Percentiles rank a stretch among this genome's conserved stretches.
Evolutionary conservation across 208 protist species (phyloP).

Genomic region (Crithidia acanthocephali): DNA sequence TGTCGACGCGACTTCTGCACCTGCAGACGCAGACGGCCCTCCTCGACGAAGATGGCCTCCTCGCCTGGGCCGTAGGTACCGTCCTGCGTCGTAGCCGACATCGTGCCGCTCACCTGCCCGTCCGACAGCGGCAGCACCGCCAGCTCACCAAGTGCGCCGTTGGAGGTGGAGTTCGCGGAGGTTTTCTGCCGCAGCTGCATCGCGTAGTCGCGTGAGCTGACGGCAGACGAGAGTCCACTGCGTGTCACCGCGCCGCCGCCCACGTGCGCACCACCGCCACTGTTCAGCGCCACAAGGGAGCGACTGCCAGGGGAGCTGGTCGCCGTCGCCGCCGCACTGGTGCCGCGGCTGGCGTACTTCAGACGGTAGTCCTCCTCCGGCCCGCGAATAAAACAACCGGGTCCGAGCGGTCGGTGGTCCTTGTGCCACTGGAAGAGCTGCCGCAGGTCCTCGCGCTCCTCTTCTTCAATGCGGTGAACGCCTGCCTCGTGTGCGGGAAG

Average conservation of each 20-base stretch:
- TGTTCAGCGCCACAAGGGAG: no score
- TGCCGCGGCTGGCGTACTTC: slow-evolving; percentile 7
- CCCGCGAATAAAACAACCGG: slow-evolving; percentile 36
- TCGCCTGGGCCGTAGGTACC: slow-evolving; percentile 21
- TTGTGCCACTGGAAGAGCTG: slow-evolving; percentile 53
- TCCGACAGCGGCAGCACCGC: not conserved
- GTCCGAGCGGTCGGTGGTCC: slow-evolving; percentile 56
- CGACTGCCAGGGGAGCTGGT: not conserved
- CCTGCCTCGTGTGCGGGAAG: slow-evolving; percentile 47
- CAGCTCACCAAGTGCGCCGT: slow-evolving; percentile 5
- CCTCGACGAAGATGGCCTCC: slow-evolving; percentile 32
- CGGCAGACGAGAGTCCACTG: not conserved
- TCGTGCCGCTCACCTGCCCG: not conserved
- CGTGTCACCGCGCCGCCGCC: not conserved
- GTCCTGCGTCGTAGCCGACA: slow-evolving; percentile 19
- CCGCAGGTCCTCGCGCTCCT: slow-evolving; percentile 44
- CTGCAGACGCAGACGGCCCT: slow-evolving; percentile 44
- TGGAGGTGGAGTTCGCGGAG: not conserved
- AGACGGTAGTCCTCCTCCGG: slow-evolving; percentile 40
- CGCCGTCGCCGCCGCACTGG: not conserved
- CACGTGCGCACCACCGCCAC: no score
- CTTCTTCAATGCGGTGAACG: slow-evolving; percentile 32
- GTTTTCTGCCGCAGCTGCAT: slow-evolving; percentile 16
- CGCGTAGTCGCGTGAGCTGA: slow-evolving; percentile 20
- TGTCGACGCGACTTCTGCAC: slow-evolving; percentile 34